phyloP scores from a whole-genome alignment of 495 filamentous ascomycete species.

The Bombardia bombarda region DNA sequence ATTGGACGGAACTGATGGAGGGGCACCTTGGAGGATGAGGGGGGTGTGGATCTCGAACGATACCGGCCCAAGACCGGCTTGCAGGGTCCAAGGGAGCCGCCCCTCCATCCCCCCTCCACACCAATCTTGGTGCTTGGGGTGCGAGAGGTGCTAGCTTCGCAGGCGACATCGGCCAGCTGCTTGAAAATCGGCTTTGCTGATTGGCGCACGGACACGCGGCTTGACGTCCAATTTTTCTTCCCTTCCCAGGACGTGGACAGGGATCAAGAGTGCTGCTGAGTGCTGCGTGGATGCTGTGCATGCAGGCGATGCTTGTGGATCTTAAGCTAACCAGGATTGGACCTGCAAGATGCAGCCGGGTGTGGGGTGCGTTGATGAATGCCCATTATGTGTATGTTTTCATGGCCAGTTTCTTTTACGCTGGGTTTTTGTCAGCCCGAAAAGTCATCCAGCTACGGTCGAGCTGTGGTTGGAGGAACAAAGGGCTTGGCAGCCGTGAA shows the following conservation, averaged over 20 bases:
- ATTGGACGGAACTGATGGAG: too few species aligned
- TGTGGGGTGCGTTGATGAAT: slow-evolving; percentile 29
- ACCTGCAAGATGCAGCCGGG: slow-evolving; percentile 18
- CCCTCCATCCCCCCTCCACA: neutral
- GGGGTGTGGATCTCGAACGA: slow-evolving; percentile 6
- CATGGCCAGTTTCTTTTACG: slow-evolving; percentile 19
- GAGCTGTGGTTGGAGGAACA: neutral
- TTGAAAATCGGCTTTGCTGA: slow-evolving; percentile 23
- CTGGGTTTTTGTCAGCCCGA: neutral
- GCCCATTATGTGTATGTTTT: slow-evolving; percentile 2
- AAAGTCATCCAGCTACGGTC: neutral
- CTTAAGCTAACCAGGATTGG: slow-evolving; percentile 15
- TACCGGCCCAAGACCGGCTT: slow-evolving; percentile 6
- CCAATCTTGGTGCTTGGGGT: too few species aligned
- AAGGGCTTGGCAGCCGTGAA: slow-evolving; percentile 7
- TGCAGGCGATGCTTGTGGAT: slow-evolving; percentile 28
- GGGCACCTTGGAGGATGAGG: too few species aligned
- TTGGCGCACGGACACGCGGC: slow-evolving; percentile 15
- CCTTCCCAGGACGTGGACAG: slow-evolving; percentile 6
- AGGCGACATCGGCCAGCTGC: slow-evolving; percentile 28
- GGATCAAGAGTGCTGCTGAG: slow-evolving; percentile 17
- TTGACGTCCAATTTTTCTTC: slow-evolving; percentile 14
- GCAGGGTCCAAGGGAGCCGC: neutral
- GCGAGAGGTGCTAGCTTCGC: neutral
- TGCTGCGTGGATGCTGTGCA: slow-evolving; percentile 19